Percentiles rank a stretch among this genome's conserved stretches.
phyloP scores from a whole-genome alignment of 257 asterid species.

The Capsicum rhomboideum region DNA sequence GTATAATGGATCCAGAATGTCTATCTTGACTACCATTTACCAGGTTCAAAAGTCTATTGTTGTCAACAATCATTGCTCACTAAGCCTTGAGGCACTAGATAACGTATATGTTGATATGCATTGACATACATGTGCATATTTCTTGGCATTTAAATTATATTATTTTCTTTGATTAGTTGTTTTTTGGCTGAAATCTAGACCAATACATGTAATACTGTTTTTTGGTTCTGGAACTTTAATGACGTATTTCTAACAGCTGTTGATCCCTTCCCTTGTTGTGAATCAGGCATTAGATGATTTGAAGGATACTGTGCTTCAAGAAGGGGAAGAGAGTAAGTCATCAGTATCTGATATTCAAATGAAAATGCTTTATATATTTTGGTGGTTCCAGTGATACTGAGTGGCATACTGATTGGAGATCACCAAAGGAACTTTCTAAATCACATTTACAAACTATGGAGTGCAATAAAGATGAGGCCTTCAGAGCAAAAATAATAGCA shows the following conservation, averaged over 20 bases:
- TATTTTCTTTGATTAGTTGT: not conserved
- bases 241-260: not conserved
- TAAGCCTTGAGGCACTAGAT: not conserved
- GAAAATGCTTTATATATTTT: not conserved
- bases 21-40: not conserved
- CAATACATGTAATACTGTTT: not conserved
- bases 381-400: constrained; percentile 4
- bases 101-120: not conserved
- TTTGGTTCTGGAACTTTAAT: not conserved
- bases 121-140: not conserved
- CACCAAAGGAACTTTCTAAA: constrained; percentile 6
- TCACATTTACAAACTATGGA: constrained; percentile 39
- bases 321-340: not conserved
- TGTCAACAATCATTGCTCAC: not conserved
- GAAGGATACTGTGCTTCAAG: not conserved
- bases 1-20: not conserved
- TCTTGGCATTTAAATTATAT: not conserved
- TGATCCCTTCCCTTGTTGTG: not conserved
- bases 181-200: not conserved
- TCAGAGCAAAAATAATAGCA: constrained; percentile 55
- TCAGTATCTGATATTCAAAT: not conserved
- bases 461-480: constrained; percentile 73
- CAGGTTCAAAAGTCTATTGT: not conserved
- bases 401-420: constrained; percentile 10
- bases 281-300: constrained; percentile 7